Conservation (phyloP, 192 early-diverging fungal genomes). For the Rhizophagus sp. region DNA sequence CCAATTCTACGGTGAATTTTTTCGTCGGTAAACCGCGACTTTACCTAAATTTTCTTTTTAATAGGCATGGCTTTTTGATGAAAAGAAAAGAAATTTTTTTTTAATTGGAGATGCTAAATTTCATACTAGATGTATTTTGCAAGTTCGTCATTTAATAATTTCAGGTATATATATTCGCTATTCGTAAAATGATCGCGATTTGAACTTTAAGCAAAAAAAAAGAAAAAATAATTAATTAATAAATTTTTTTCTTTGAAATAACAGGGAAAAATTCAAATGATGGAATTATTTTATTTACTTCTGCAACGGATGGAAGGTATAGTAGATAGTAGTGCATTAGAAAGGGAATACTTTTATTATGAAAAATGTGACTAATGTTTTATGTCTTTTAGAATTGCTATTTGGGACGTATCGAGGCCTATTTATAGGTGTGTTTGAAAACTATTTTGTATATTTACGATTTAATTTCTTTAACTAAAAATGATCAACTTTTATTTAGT, state of each 20-base stretch:
- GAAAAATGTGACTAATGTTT: constrained; percentile 4
- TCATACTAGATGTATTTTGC: constrained; percentile 67
- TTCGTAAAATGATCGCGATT: no score
- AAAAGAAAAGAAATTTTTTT: constrained; percentile 46
- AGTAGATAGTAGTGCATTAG: not conserved
- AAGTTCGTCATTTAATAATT: constrained; percentile 49
- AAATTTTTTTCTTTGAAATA: not conserved
- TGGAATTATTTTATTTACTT: constrained; percentile 52
- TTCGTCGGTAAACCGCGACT: no score
- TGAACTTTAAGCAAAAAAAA: not conserved
- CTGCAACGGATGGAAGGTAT: constrained; percentile 54
- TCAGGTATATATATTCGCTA: constrained; percentile 22
- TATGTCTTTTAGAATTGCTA: constrained; percentile 38
- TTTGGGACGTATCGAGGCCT: constrained; percentile 48
- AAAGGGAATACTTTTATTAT: not conserved
- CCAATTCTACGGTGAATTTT: no score
- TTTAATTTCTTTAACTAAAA: not conserved
- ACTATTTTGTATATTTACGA: not conserved
- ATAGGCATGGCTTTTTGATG: constrained; percentile 64
- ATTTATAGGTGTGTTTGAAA: constrained; percentile 32
- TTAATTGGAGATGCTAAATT: constrained; percentile 49
- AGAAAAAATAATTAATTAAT: no score
- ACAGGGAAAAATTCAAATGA: constrained; percentile 17
- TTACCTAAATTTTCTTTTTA: not conserved
- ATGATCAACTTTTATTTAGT: constrained; percentile 21